These are phyloP conservation scores for Malassezia arunalokei DNA, from an alignment of 1,284 basidiomycete genomes.

Conservation along the genomic window DNA sequence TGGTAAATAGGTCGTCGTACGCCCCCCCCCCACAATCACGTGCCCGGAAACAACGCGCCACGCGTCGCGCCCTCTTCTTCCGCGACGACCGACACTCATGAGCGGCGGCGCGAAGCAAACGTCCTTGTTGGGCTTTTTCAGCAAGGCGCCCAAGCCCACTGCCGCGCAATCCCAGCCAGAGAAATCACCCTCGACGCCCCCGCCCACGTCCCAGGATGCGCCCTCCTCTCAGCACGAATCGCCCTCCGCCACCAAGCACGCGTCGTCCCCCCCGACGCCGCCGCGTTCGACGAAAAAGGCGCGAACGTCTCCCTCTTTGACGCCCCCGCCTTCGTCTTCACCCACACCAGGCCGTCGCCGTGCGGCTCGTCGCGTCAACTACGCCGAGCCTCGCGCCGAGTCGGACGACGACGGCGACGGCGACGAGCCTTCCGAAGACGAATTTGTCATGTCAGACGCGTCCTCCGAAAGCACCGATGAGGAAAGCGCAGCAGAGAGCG, in stretches of 20 bases:
- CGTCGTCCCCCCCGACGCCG: neutral
- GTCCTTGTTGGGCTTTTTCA: constrained; percentile 16
- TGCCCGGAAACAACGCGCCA: neutral
- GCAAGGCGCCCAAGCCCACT: constrained; percentile 1
- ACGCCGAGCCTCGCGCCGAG: constrained; percentile 4
- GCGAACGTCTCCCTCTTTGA: neutral
- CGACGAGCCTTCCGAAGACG: neutral
- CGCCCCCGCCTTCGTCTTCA: constrained; percentile 3
- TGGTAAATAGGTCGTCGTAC: constrained; percentile 18
- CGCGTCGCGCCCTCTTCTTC: neutral
- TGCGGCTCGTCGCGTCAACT: constrained; percentile 9
- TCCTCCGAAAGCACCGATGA: neutral
- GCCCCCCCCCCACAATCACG: neutral
- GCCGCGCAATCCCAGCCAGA: neutral
- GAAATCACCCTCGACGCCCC: neutral
- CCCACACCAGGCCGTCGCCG: constrained; percentile 3
- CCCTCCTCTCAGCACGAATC: neutral
- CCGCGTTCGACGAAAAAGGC: neutral
- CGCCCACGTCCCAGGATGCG: neutral
- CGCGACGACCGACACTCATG: constrained; percentile 1
- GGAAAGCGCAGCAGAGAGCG: constrained; percentile 7
- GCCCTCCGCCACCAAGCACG: neutral
- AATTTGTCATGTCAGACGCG: constrained; percentile 9
- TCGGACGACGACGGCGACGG: constrained; percentile 2
- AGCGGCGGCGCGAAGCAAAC: constrained; percentile 9